Evolutionary conservation across 148 eudicot species (phyloP), one percentile per base, ranked within the genome.

Genomic region (Persicaria tinctoria): DNA sequence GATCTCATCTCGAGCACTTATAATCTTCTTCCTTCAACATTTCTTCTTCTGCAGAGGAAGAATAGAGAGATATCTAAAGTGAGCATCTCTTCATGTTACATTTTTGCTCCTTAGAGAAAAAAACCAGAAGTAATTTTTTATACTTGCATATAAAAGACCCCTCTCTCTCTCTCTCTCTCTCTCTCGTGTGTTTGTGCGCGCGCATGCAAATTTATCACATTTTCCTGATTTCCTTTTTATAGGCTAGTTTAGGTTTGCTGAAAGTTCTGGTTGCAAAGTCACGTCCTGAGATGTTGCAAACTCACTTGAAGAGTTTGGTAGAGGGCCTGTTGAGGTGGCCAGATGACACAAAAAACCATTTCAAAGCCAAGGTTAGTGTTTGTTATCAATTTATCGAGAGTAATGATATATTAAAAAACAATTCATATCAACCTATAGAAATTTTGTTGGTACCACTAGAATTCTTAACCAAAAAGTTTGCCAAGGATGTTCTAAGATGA

Each of bases 201-300:
- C 1, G 27, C 0, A 0, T 23, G 27, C 56, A 73, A 49, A 20
- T 45, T 23, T 2, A 38, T 74, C 51, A 41, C 32, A n/a, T 55
- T 63, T 44, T 9, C 17, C 23, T 80, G 20, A n/a, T 70, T 53
- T 51, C 66, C 46, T 46, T 79, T 44, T 32, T 86, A 77, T 87
- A 95, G 99, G 99, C 99, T 45, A 92, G 84, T 83, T 81, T 95
- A 77, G 99, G 99, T 70, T 85, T 95, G 54, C 63, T 95, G 74
- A 95, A 95, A 87, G 99, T 95, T 60, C 76, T 95, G 85, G 93
- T 95, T 68, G 97, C 99, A 55, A 95, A 92, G 76, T 95, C 99
- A 66, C 91, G 77, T 77, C 83, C 90, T 72, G 97, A 90, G 73
- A 79, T 83, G 70, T 82, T 95, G 85, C 87, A 90, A 68, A 77